Base-by-base conservation (phyloP, 164 flowering plant genomes). In the Umbellularia californica region DNA sequence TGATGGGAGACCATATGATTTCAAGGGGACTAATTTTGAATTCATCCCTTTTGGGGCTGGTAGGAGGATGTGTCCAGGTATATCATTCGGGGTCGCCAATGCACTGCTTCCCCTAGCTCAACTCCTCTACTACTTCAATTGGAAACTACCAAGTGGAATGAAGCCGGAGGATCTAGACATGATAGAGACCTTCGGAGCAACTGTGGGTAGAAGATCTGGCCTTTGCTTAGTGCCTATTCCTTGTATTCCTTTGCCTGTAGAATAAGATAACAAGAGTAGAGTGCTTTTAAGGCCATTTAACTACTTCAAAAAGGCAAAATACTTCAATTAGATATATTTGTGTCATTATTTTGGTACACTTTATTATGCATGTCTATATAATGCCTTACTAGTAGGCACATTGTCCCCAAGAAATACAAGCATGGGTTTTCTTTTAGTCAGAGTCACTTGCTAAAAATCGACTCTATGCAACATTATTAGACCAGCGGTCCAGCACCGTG, bases 171-270 rank as follows among this genome's bases (percentile, higher is more conserved):
- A 50, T 2, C 33, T 70, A 9, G 63, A 70, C 72, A 70, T 52
- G 72, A 52, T 30, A 2, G 72, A 70, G 41, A 50, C 19, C 23
- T 68, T 35, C 20, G 70, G 70, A 33, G 20, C 20, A 6, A n/a
- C 79, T 1, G 80, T 80, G 2, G 52, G 76, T 58, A 81, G 81
- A 66, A 77, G 76, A 50, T 27, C 70, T 0, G 74, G 77, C 72
- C 69, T 85, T 66, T 30, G 65, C 65, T 52, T 85, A 9, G 69
- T 83, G 78, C 77, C 84, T 19, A 72, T 22, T 69, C 77, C 80
- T 24, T 78, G 71, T 60, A 58, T 11, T 50, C 77, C 82, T 63
- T 67, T 47, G 5, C 69, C 72, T 63, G 28, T 52, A 52, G 14
- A 52, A 52, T 5, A 52, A 30, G 5, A 30, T 3, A 30, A 30